phyloP scores from a whole-genome alignment of 2,329 filamentous ascomycete genomes.

The Purpureocillium takamizusanense region DNA sequence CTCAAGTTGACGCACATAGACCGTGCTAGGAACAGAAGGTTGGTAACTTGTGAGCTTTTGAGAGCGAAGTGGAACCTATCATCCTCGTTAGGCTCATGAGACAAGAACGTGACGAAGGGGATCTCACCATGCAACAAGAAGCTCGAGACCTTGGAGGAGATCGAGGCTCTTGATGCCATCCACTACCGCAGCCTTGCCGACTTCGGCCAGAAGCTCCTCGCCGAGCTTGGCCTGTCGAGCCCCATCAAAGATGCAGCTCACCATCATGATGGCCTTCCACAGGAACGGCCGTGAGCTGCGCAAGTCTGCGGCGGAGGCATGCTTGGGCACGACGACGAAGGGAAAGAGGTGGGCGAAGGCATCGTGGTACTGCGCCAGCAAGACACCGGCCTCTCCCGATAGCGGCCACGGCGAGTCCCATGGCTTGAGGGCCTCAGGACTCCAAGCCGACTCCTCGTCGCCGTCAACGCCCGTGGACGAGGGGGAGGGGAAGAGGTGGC shows the following conservation, averaged over 20 bases:
- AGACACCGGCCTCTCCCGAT: slow-evolving; percentile 26
- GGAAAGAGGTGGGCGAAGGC: slow-evolving; percentile 29
- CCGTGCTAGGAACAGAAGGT: slow-evolving; percentile 37
- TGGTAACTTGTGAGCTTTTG: slow-evolving; percentile 40
- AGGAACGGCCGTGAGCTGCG: slow-evolving; percentile 30
- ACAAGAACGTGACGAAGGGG: neutral
- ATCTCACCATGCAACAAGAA: slow-evolving; percentile 37
- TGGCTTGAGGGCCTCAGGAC: slow-evolving; percentile 9
- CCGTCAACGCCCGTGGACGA: slow-evolving; percentile 12
- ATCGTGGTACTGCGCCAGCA: slow-evolving; percentile 27
- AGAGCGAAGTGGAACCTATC: slow-evolving; percentile 37
- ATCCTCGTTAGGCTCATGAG: neutral
- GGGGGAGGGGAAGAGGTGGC: slow-evolving; percentile 26
- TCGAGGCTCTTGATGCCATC: slow-evolving; percentile 35
- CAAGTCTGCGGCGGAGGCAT: slow-evolving; percentile 26
- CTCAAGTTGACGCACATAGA: slow-evolving; percentile 35
- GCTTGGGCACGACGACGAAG: slow-evolving; percentile 32
- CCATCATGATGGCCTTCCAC: slow-evolving; percentile 42
- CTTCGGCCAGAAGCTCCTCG: slow-evolving; percentile 31
- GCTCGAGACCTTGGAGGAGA: slow-evolving; percentile 35
- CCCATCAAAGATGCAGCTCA: slow-evolving; percentile 31
- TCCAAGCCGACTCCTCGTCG: slow-evolving; percentile 11
- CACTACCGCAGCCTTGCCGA: slow-evolving; percentile 29
- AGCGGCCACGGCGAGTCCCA: slow-evolving; percentile 31
- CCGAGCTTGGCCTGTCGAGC: slow-evolving; percentile 33